A percentile compares a stretch with the other conserved stretches of the same genome.
Conservation (phyloP, 108 stramenopile species). For the Stephanodiscus triporus region DNA sequence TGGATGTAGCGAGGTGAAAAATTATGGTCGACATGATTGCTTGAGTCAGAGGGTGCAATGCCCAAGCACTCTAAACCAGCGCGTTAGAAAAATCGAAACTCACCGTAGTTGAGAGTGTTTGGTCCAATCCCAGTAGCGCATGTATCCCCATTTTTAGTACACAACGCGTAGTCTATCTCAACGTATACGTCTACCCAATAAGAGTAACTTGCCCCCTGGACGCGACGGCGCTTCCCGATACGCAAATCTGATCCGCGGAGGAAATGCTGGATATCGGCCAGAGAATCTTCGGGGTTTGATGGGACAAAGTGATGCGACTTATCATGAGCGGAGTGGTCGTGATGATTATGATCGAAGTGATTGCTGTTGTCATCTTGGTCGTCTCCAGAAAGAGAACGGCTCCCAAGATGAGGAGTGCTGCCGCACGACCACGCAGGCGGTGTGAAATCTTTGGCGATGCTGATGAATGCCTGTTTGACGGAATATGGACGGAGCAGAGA, state of each 20-base stretch:
- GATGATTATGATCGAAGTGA: background rate
- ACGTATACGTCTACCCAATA: constrained; percentile 2
- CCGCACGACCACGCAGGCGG: constrained; percentile 13
- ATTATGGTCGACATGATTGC: background rate
- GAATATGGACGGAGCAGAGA: background rate
- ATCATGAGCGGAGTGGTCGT: background rate
- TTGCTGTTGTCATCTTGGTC: background rate
- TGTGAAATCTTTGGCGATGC: background rate
- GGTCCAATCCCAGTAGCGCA: constrained; percentile 4
- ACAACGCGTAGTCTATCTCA: constrained; percentile 6
- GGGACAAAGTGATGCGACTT: background rate
- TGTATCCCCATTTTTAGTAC: background rate
- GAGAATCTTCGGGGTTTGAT: background rate
- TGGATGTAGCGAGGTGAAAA: background rate
- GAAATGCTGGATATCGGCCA: constrained; percentile 1
- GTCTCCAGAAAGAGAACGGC: background rate
- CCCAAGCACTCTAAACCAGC: background rate
- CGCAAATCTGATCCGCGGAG: constrained; percentile 10
- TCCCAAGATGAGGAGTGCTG: background rate
- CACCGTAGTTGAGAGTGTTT: constrained; percentile 1
- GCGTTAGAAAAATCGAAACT: background rate
- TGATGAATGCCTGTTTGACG: background rate
- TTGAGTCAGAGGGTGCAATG: background rate
- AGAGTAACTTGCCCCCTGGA: background rate
- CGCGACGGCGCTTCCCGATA: constrained; percentile 5